Base-by-base conservation (phyloP, 1,284 basidiomycete species). In the Austroboletus rostrupii region DNA sequence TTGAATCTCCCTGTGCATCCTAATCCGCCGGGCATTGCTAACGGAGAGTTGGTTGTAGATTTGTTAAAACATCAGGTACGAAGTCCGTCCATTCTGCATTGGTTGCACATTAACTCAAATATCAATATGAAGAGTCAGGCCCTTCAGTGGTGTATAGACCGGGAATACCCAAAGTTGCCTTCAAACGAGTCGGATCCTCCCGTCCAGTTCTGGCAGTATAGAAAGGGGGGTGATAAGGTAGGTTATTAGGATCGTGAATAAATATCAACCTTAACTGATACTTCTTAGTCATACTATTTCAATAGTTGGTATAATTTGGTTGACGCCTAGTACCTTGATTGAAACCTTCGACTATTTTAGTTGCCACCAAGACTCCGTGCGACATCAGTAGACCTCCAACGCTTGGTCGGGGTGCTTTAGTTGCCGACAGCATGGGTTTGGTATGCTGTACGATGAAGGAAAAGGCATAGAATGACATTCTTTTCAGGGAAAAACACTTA, bases 371-470 rank as follows among this genome's bases (percentile, higher is more conserved):
- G 59, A 86, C 81, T 3, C 90, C 88, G 17, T 87, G 89, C 64
- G 73, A 76, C 41, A 69, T 70, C 11, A 47, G n/a, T 6, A 53
- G 52, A 0, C 66, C 78, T 3, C 92, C 92, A 1, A 56, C 60
- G 1, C 77, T 96, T 16, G 91, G 91, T 5, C 75, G 86, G 55
- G 92, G 93, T 17, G 92, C 90, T 1, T 74, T 95, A 43, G 83
- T 90, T 50, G 91, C 88, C 0, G 93, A 96, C 68, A 89, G 88
- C 35, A 96, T 96, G 92, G 92, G 92, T 53, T 62, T 83, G 52
- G 77, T 73, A 57, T 45, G 53, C 46, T 3, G 58, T 58, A 14
- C 7, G 12, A 12, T 43, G 19, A 23, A 32, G 17, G 17, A 3
- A 42, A 54, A 48, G 32, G 32, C 3, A 32, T 5, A 47, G 44